phyloP scores from a whole-genome alignment of 2,329 filamentous ascomycete species.

The Drechslerella coelobrocha region DNA sequence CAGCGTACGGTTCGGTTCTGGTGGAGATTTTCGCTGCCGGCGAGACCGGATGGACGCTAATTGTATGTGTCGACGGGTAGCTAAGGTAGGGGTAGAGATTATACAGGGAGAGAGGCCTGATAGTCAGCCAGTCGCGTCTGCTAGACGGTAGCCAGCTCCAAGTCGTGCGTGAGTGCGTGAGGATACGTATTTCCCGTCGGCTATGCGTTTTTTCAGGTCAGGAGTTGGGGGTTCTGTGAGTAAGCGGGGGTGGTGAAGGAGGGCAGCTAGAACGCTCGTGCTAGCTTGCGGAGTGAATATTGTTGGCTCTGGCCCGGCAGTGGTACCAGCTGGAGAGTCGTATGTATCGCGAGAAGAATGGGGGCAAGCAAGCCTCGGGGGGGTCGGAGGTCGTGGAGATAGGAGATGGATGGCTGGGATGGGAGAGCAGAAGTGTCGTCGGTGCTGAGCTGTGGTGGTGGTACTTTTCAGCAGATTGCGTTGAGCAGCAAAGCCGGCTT shows the following conservation, averaged over 20 bases:
- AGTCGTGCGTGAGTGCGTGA: no score
- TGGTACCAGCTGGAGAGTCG: no score
- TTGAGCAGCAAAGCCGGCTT: constrained; percentile 1
- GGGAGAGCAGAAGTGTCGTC: neutral
- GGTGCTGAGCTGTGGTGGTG: neutral
- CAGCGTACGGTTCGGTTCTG: neutral
- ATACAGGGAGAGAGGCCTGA: neutral
- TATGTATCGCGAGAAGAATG: no score
- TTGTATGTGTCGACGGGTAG: neutral
- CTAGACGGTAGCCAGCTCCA: no score
- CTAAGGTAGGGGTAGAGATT: neutral
- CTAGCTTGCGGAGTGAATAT: no score
- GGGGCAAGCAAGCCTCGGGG: neutral
- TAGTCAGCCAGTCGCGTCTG: no score
- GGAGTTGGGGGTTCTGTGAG: no score
- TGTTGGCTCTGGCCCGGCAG: no score
- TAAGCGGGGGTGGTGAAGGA: no score
- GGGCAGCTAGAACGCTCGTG: no score
- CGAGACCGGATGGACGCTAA: constrained; percentile 12
- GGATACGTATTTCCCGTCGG: no score
- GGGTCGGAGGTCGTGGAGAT: neutral
- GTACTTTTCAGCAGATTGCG: neutral
- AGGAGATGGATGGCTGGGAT: neutral
- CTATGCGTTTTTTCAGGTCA: no score
- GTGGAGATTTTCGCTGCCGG: constrained; percentile 13